Evolutionary conservation across 2,329 filamentous ascomycete species (phyloP), one percentile per base, ranked within the genome.

Genomic region (Fusarium subtropicale): DNA sequence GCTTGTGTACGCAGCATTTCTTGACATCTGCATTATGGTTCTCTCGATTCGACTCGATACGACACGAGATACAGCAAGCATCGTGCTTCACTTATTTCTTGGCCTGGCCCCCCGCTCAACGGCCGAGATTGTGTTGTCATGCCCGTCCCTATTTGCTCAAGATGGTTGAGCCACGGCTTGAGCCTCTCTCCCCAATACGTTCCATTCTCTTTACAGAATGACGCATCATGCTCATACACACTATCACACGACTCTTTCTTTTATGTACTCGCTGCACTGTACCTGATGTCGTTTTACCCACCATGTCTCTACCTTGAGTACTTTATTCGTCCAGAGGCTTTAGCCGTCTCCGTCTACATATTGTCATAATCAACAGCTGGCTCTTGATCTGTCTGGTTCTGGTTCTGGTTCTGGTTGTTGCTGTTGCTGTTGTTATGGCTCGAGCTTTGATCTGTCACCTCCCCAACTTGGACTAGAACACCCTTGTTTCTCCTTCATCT

Each of bases 241-340:
- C 56, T 55, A 60, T 64, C 55, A 60, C 62, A 62, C 56, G 53
- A 68, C 41, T 51, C 48, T 64, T 45, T 51, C 33, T 48, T 54
- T 57, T 26, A 26, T 47, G 44, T 52, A 28, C 48, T 41, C 34
- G n/a, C 45, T 45, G 50, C 26, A 48, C 56, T 68, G 68, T 67
- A 47, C 64, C 61, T 65, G 59, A 62, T 72, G 64, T 67, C 72
- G 72, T 74, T 74, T 73, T 74, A 74, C 72, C 69, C 72, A 74
- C 72, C 72, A 66, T 74, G 72, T 74, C 72, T 74, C 68, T 74
- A 64, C 39, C 53, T 18, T 60, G 38, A 46, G 45, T 44, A 58
- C 58, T 64, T 61, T 36, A 71, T 72, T 74, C 72, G 69, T 65
- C 68, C 59, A 55, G 44, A 38, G 47, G 41, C 50, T 41, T 55